Evolutionary conservation across 23 red algal species (phyloP), one percentile per base, ranked within the genome.

Genomic region (Gracilaria domingensis): DNA sequence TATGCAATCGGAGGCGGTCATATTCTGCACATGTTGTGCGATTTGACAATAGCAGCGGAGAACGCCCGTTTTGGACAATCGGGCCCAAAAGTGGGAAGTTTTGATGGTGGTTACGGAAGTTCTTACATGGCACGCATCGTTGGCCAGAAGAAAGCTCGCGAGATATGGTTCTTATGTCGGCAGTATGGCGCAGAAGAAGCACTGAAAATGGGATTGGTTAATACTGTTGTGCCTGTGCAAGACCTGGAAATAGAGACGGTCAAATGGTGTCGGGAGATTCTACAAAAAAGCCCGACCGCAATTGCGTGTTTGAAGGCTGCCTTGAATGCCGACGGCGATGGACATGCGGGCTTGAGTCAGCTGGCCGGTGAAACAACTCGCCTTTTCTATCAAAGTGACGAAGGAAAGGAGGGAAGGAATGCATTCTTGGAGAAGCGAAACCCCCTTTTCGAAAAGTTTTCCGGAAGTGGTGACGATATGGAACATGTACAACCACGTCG

Each of bases 1-100:
- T 99, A 96, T 85, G 93, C 93, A 18, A 77, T 99, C 32, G 97
- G 97, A 30, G 97, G 97, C 36, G 97, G 97, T 29, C 93, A 95
- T 84, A 95, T 95, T 84, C 80, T 99, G 25, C 93, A 95, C 80
- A 79, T 99, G 83, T 86, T 95, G 16, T 96, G 94, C 76, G 97
- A 99, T 72, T 65, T 99, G 74, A 93, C 93, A 47, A 91, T 95
- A 50, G 93, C 97, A 24, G 93, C 94, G 6, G 91, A 99, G 12
- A 93, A 95, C 65, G 97, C 93, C 8, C 50, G 88, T 33, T 99
- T 99, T 58, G 97, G 97, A 64, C 97, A 96, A 61, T 79, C 90
- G 1, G 97, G 93, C 17, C 93, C 93, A 23, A 88, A 86, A 42
- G 93, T 99, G 38, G 97, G 97, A 17, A 96, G 88, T 44, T 92